These are phyloP conservation scores for Pinus tabuliformis DNA, from an alignment of 75 land plant genomes.

Conservation along the genomic window DNA sequence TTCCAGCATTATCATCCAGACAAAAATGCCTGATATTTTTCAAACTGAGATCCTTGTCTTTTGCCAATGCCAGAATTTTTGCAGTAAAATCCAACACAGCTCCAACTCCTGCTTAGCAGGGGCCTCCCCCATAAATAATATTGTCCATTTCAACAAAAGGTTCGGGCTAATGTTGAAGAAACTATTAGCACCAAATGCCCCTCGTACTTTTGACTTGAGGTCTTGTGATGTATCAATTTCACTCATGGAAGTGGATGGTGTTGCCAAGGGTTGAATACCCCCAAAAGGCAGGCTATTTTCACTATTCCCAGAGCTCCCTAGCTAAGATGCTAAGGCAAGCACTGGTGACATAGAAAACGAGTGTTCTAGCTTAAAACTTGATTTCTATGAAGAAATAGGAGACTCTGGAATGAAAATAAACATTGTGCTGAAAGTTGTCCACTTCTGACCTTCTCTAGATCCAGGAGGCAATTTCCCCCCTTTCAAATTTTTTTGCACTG, in stretches of 20 bases:
- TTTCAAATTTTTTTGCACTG: too few relatives aligned
- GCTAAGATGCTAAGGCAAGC: conserved; percentile 55
- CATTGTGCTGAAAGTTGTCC: conserved; percentile 43
- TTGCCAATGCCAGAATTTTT: conserved; percentile 87
- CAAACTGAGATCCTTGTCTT: too few relatives aligned
- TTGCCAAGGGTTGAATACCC: conserved; percentile 45
- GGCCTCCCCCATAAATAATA: conserved; percentile 88
- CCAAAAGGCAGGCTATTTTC: conserved; percentile 30
- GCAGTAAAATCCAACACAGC: conserved; percentile 95
- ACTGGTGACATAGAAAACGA: conserved; percentile 51
- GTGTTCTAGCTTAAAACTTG: conserved; percentile 24
- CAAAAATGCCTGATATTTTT: too few relatives aligned
- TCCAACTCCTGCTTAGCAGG: conserved; percentile 85
- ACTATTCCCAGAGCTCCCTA: conserved; percentile 38
- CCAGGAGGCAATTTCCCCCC: too few relatives aligned
- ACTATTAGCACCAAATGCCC: conserved; percentile 18
- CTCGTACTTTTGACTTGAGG: conserved; percentile 28
- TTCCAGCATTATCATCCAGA: too few relatives aligned
- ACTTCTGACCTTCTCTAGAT: too few relatives aligned
- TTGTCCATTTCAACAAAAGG: conserved; percentile 75
- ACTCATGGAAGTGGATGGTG: conserved; percentile 39
- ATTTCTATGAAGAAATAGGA: conserved; percentile 69
- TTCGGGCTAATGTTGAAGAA: conserved; percentile 46
- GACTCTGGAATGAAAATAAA: conserved; percentile 44
- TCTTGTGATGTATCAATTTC: conserved; percentile 48